These are phyloP conservation scores for Berberis vulgaris DNA, from an alignment of 164 flowering plant species.

Conservation along the genomic window DNA sequence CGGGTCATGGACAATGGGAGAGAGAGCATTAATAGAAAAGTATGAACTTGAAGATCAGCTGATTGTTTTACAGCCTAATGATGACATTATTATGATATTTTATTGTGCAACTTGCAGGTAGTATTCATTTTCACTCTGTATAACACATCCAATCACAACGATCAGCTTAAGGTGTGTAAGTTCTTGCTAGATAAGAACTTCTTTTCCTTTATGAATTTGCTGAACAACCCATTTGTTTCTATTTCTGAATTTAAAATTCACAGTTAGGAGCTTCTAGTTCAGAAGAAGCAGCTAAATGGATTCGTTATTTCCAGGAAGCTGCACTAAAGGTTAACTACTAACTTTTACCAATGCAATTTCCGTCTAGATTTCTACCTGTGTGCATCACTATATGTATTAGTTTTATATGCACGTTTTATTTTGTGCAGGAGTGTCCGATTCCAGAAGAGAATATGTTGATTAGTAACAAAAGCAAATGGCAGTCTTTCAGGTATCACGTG, in stretches of 20 bases:
- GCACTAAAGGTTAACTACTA: slow-evolving; percentile 44
- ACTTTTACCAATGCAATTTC: background rate
- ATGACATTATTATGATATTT: slow-evolving; percentile 1
- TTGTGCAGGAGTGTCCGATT: slow-evolving; percentile 33
- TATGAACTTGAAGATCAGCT: slow-evolving; percentile 17
- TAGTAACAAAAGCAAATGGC: slow-evolving; percentile 43
- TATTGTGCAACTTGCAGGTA: slow-evolving; percentile 39
- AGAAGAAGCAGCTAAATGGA: slow-evolving; percentile 94
- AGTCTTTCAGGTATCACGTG: slow-evolving; percentile 45
- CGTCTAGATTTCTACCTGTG: background rate
- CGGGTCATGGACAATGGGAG: slow-evolving; percentile 86
- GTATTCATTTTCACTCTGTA: slow-evolving; percentile 79
- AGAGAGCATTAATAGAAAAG: slow-evolving; percentile 67
- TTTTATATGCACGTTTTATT: background rate
- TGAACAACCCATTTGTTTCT: background rate
- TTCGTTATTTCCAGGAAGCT: slow-evolving; percentile 54
- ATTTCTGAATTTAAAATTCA: slow-evolving; percentile 9
- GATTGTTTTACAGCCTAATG: background rate
- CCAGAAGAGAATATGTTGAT: slow-evolving; percentile 20
- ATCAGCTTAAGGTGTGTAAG: slow-evolving; percentile 63
- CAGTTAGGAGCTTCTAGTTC: slow-evolving; percentile 85
- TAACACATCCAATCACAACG: slow-evolving; percentile 56
- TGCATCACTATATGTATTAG: background rate
- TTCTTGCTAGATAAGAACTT: background rate
- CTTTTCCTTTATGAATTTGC: background rate